Evolutionary conservation across 495 filamentous ascomycete species (phyloP).

Genomic region (Staphylotrichum tortipilum): DNA sequence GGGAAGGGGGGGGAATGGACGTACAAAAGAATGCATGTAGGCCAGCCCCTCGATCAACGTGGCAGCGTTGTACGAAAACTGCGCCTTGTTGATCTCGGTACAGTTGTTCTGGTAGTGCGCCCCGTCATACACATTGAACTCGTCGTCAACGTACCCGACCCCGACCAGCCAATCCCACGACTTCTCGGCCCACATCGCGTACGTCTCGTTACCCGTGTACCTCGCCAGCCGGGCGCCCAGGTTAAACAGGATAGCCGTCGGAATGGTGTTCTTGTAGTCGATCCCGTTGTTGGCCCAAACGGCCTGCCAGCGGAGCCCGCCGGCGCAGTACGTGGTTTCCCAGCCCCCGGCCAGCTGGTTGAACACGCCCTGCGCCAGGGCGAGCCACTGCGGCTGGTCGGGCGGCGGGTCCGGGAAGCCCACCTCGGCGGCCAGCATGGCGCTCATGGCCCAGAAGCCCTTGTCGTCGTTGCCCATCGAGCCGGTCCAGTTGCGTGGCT

Average conservation of each 20-base stretch:
- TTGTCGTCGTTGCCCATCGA: conserved; percentile 71
- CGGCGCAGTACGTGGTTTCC: conserved; percentile 49
- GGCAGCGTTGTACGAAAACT: conserved; percentile 62
- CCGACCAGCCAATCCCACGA: conserved; percentile 58
- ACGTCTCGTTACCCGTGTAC: conserved; percentile 69
- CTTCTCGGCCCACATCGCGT: conserved; percentile 62
- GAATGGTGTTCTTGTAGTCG: conserved; percentile 66
- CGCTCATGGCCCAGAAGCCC: conserved; percentile 59
- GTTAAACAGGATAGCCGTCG: conserved; percentile 76
- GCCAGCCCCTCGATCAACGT: conserved; percentile 57
- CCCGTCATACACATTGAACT: conserved; percentile 60
- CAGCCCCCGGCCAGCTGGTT: conserved; percentile 54
- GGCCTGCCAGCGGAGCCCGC: conserved; percentile 72
- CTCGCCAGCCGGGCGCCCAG: conserved; percentile 61
- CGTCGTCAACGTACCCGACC: conserved; percentile 39
- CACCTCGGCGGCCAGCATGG: conserved; percentile 59
- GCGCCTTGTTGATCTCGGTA: conserved; percentile 40
- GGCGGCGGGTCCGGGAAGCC: conserved; percentile 50
- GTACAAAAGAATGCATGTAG: conserved; percentile 58
- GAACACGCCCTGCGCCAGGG: conserved; percentile 64
- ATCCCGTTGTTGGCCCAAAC: conserved; percentile 62
- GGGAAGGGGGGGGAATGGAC: conserved; percentile 11
- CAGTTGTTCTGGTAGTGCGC: conserved; percentile 47
- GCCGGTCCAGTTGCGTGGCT: conserved; percentile 59
- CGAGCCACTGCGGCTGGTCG: conserved; percentile 52